These are phyloP conservation scores for Coniochaeta sp. DNA, from an alignment of 2,329 filamentous ascomycete species.

Conservation along the genomic window DNA sequence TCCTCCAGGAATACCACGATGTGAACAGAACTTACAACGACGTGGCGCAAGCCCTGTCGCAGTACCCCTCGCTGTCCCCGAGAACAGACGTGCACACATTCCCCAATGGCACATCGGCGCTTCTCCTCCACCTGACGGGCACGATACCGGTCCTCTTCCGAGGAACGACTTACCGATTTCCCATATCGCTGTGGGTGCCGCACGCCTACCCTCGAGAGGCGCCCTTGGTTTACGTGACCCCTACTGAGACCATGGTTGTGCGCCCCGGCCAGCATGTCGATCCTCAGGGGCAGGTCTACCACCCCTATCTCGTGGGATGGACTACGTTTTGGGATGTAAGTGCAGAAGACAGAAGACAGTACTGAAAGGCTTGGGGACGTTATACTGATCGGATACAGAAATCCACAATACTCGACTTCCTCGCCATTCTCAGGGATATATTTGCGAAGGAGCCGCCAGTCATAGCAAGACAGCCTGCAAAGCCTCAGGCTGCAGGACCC, in stretches of 20 bases:
- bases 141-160: slow-evolving; percentile 90
- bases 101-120: slow-evolving; percentile 76
- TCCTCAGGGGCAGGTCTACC: slow-evolving; percentile 86
- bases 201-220: slow-evolving; percentile 82
- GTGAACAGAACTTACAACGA: slow-evolving; percentile 90
- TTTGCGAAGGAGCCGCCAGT: slow-evolving; percentile 95
- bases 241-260: slow-evolving; percentile 81
- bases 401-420: slow-evolving; percentile 75
- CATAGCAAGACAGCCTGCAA: slow-evolving; percentile 59
- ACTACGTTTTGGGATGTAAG: slow-evolving; percentile 78
- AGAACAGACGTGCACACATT: slow-evolving; percentile 95
- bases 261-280: slow-evolving; percentile 92
- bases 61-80: slow-evolving; percentile 73
- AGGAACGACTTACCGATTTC: slow-evolving; percentile 83
- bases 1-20: slow-evolving; percentile 77
- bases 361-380: neutral
- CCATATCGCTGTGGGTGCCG: slow-evolving; percentile 87
- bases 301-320: slow-evolving; percentile 92
- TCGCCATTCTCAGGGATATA: slow-evolving; percentile 74
- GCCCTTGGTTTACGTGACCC: slow-evolving; percentile 82
- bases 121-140: slow-evolving; percentile 79
- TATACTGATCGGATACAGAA: slow-evolving; percentile 43
- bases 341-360: neutral
- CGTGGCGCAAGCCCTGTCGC: slow-evolving; percentile 72
- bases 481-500: slow-evolving; percentile 26